Evolutionary conservation across 1,139 yeast species (phyloP).

Genomic region (Blastobotrys malaysiensis): DNA sequence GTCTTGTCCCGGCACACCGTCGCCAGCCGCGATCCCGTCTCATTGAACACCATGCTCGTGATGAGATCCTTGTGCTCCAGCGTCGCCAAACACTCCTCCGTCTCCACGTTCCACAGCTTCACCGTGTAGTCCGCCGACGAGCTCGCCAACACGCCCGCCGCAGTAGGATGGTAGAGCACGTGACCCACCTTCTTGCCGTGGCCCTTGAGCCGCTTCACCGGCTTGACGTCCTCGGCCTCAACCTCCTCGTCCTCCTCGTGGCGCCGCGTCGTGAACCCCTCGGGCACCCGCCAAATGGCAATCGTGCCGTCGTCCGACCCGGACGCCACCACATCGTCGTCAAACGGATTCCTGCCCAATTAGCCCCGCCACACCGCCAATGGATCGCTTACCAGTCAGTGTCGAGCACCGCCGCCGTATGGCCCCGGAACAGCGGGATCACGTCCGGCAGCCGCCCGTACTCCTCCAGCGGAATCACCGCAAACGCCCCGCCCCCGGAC

Average conservation of each 20-base stretch:
- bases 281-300: conserved; percentile 82
- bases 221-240: conserved; percentile 62
- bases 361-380: background rate
- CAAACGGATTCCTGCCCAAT: conserved; percentile 58
- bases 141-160: conserved; percentile 78
- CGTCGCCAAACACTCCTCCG: conserved; percentile 66
- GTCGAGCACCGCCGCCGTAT: conserved; percentile 89
- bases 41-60: conserved; percentile 84
- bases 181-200: conserved; percentile 95
- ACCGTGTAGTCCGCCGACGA: conserved; percentile 87
- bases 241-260: conserved; percentile 44
- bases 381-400: conserved; percentile 54
- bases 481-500: conserved; percentile 97
- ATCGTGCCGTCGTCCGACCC: conserved; percentile 91
- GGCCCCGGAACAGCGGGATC: conserved; percentile 91
- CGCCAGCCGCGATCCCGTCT: conserved; percentile 79
- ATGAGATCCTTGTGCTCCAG: conserved; percentile 85
- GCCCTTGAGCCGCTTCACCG: conserved; percentile 67
- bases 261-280: conserved; percentile 65
- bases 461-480: conserved; percentile 78
- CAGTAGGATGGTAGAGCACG: conserved; percentile 83
- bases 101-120: conserved; percentile 81
- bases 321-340: conserved; percentile 68
- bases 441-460: conserved; percentile 94
- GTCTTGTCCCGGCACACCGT: conserved; percentile 91